Conservation (phyloP, 306 rosid species). For the Mucuna pruriens region DNA sequence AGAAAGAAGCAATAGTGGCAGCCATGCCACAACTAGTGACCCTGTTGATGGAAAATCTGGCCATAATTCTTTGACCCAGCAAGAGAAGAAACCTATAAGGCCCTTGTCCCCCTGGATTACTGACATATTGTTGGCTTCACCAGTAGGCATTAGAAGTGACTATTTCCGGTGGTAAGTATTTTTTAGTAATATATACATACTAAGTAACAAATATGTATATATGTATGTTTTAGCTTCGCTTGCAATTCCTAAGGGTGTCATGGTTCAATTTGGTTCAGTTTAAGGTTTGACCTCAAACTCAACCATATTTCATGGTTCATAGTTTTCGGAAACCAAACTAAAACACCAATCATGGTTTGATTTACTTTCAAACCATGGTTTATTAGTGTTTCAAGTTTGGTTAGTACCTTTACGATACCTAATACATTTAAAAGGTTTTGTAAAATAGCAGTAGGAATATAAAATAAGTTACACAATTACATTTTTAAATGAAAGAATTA, state of each 20-base stretch:
- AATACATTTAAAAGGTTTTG: too few relatives aligned
- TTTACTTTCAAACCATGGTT: neutral
- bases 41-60: constrained; percentile 58
- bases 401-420: too few relatives aligned
- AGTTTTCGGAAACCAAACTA: neutral
- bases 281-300: neutral
- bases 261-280: neutral
- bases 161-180: constrained; percentile 92
- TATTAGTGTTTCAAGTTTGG: neutral
- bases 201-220: neutral
- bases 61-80: constrained; percentile 55
- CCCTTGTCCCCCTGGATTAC: constrained; percentile 98
- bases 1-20: constrained; percentile 89
- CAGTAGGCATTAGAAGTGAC: constrained; percentile 92
- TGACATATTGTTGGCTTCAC: constrained; percentile 90
- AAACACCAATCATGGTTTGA: neutral
- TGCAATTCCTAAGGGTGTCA: neutral
- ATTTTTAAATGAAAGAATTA: too few relatives aligned
- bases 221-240: neutral
- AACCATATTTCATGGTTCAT: constrained; percentile 5
- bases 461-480: too few relatives aligned
- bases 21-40: constrained; percentile 80
- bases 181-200: neutral
- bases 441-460: too few relatives aligned
- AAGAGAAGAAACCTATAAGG: constrained; percentile 86